Percentiles rank a stretch among this genome's conserved stretches.
phyloP scores from a whole-genome alignment of 1,284 basidiomycete genomes.

The Fomes fomentarius region DNA sequence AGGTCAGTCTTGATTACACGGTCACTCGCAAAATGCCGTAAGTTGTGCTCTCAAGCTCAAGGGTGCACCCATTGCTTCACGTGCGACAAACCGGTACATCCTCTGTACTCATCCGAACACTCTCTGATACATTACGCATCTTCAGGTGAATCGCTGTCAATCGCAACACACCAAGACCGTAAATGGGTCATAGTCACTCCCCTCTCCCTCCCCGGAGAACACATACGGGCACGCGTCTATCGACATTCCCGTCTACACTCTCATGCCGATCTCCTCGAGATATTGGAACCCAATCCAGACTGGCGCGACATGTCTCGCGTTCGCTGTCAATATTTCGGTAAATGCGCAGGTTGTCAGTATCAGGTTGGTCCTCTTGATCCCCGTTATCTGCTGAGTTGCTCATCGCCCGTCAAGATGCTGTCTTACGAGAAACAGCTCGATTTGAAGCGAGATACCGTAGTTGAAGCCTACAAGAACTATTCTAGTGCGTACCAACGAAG shows the following conservation, averaged over 20 bases:
- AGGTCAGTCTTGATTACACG: too few species aligned
- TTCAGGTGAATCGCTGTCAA: constrained; percentile 72
- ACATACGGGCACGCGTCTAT: constrained; percentile 72
- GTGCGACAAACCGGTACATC: too few species aligned
- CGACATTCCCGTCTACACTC: constrained; percentile 71
- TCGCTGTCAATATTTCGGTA: constrained; percentile 86
- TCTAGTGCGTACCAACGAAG: constrained; percentile 67
- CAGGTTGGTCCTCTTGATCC: constrained; percentile 48
- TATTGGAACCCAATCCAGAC: constrained; percentile 66
- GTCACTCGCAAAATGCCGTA: too few species aligned
- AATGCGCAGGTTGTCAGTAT: constrained; percentile 81
- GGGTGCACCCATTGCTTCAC: too few species aligned
- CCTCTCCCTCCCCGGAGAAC: constrained; percentile 83
- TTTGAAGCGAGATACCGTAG: constrained; percentile 87
- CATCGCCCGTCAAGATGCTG: constrained; percentile 64
- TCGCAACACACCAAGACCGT: constrained; percentile 48
- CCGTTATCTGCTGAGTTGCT: not conserved
- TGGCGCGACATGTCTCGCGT: constrained; percentile 69
- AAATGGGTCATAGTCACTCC: constrained; percentile 85
- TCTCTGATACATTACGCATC: not conserved
- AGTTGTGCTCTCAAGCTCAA: too few species aligned
- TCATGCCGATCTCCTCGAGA: constrained; percentile 74
- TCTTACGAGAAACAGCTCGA: constrained; percentile 87
- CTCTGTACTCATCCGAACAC: too few species aligned
- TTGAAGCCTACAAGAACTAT: constrained; percentile 84